Evolutionary conservation across 805 yeast species (phyloP), one percentile per base, ranked within the genome.

Genomic region (Ogataea neopini): DNA sequence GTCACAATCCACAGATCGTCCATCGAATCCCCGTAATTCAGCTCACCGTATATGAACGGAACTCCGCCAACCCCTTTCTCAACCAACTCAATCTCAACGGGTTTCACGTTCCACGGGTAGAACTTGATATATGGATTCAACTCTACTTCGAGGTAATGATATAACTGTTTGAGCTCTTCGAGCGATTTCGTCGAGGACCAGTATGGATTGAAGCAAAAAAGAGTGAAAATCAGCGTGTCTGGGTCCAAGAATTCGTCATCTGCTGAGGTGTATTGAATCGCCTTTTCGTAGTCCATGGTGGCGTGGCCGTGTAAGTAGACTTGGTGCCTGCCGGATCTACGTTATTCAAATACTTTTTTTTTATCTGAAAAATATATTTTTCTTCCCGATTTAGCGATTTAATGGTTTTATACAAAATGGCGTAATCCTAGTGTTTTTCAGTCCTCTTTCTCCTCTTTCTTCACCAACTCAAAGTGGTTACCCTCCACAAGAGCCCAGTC

Each of bases 1-100:
- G 74, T 59, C 4, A 80, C 51, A 6, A 82, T 57, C 63, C 74
- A 65, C 47, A 75, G 76, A 54, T 81, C 85, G 10, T 63, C 66
- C 17, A 66, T 47, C 11, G 67, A 59, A 26, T 73, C 76, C 17
- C 77, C 81, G 47, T 71, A 74, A 1, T 58, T 68, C n/a, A 74
- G 49, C 30, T 67, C 68, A 0, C 78, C 77, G 45, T 72, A 68
- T 6, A 73, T 60, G 44, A 65, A 72, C 3, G 53, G 46, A 10
- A 49, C 51, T 40, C 17, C 43, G 1, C 29, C 37, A 2, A 14
- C n/a, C 5, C 34, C 40, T 2, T 48, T 41, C 9, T 57, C 46
- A 15, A 52, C 44, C 15, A 59, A 15, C 14, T 58, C 52, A 9
- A 63, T 34, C 17, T 60, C 58, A 5, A 66, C 33, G 11, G 71